phyloP scores from a whole-genome alignment of 257 asterid genomes.

The Vinca minor region DNA sequence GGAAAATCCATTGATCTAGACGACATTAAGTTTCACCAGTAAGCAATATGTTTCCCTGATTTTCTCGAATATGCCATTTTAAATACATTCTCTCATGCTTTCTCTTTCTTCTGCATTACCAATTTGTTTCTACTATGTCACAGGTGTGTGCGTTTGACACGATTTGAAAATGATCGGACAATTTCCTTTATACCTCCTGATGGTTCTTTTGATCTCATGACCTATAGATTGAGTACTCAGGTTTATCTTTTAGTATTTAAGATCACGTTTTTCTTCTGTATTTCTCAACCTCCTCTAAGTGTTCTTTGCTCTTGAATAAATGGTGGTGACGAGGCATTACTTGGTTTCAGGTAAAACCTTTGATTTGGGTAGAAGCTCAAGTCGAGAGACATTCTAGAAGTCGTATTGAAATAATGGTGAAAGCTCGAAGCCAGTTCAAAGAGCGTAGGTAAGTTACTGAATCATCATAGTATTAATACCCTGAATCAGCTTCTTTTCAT shows the following conservation, averaged over 20 bases:
- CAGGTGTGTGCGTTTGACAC: conserved; percentile 98
- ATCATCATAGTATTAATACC: not conserved
- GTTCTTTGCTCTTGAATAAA: not conserved
- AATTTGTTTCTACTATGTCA: conserved; percentile 19
- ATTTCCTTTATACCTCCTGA: conserved; percentile 98
- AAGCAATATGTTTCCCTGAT: conserved; percentile 26
- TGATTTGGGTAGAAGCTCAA: conserved; percentile 97
- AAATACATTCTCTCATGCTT: not conserved
- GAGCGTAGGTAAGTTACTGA: conserved; percentile 72
- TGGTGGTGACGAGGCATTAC: conserved; percentile 12
- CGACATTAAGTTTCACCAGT: conserved; percentile 99
- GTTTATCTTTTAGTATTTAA: conserved; percentile 27
- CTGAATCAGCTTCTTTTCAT: not conserved
- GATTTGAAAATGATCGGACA: conserved; percentile 94
- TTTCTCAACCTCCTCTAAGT: not conserved
- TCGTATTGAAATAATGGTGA: conserved; percentile 78
- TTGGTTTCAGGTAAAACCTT: conserved; percentile 80
- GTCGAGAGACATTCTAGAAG: conserved; percentile 90
- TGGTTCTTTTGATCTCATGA: conserved; percentile 99
- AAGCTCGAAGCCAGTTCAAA: conserved; percentile 95
- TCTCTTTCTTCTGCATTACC: conserved; percentile 11
- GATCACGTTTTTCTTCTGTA: not conserved
- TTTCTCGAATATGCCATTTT: not conserved
- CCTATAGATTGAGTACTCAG: conserved; percentile 98
- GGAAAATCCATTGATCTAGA: conserved; percentile 98